Conservation (phyloP, 164 flowering plant genomes). For the Stephania yunnanensis region DNA sequence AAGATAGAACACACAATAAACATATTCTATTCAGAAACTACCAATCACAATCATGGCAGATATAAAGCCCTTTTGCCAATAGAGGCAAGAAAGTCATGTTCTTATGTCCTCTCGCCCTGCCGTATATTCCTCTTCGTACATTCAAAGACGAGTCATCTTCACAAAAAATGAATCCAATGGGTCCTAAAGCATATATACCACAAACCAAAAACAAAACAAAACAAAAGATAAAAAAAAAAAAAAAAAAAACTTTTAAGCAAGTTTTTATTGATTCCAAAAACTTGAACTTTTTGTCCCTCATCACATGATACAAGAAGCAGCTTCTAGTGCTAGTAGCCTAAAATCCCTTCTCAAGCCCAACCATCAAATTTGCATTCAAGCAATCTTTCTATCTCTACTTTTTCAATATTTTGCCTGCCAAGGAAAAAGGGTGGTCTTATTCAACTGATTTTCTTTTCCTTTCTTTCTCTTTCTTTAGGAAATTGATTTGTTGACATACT, state of each 20-base stretch:
- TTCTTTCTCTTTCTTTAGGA: conserved; percentile 3
- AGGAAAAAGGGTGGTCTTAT: conserved; percentile 17
- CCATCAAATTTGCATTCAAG: conserved; percentile 7
- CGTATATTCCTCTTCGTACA: neutral
- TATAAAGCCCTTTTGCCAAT: neutral
- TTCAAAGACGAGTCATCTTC: neutral
- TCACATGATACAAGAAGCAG: conserved; percentile 1
- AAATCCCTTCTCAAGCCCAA: too few species aligned
- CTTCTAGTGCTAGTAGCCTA: conserved; percentile 5
- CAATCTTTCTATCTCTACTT: conserved; percentile 21
- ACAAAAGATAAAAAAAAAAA: too few species aligned
- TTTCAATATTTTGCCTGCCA: conserved; percentile 7
- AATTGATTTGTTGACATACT: too few species aligned
- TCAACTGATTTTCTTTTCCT: conserved; percentile 3
- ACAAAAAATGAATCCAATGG: neutral
- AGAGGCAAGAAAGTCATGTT: neutral
- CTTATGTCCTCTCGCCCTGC: neutral
- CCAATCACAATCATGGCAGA: too few species aligned
- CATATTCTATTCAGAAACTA: too few species aligned
- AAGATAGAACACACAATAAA: too few species aligned
- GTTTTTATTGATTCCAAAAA: conserved; percentile 2
- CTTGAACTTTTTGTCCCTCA: conserved; percentile 1
- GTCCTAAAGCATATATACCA: conserved; percentile 7
- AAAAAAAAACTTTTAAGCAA: neutral
- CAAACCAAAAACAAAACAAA: neutral